These are phyloP conservation scores for Starmerella potacharoeniae DNA, from an alignment of 805 yeast species.

Conservation along the genomic window DNA sequence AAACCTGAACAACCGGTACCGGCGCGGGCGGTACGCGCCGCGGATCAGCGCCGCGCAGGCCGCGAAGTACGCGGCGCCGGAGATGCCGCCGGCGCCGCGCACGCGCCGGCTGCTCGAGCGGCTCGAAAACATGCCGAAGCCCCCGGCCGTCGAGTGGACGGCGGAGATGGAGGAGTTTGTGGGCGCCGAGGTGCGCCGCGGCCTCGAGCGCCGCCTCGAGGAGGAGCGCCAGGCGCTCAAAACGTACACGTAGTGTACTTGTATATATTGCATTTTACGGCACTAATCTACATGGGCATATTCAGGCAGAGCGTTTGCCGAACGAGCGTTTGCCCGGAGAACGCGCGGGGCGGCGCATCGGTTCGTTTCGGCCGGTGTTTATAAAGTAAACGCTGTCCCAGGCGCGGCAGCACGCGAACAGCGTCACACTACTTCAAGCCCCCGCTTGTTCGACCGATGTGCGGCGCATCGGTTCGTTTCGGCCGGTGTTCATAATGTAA, in stretches of 20 bases:
- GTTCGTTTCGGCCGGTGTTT: no score
- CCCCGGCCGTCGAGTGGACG: constrained; percentile 33
- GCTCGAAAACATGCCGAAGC: constrained; percentile 24
- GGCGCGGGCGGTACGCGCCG: constrained; percentile 38
- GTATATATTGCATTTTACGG: not conserved
- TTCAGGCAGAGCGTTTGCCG: no score
- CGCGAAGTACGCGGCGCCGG: constrained; percentile 52
- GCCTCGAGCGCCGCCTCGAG: constrained; percentile 15
- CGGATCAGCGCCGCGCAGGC: constrained; percentile 52
- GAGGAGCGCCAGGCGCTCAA: constrained; percentile 12
- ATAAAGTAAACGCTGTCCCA: no score
- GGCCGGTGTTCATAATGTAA: no score
- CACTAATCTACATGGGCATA: no score
- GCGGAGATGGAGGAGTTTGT: constrained; percentile 46
- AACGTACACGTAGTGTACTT: not conserved
- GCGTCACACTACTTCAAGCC: no score
- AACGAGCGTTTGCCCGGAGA: no score
- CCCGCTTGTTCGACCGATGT: no score
- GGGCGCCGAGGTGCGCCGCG: constrained; percentile 31
- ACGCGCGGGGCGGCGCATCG: no score
- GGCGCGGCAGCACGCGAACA: no score
- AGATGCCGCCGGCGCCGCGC: constrained; percentile 60
- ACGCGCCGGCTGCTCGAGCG: constrained; percentile 32
- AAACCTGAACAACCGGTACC: constrained; percentile 61
- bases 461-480: no score